Evolutionary conservation across 495 filamentous ascomycete genomes (phyloP), one percentile per base, ranked within the genome.

Genomic region (Recurvomyces mirabilis): DNA sequence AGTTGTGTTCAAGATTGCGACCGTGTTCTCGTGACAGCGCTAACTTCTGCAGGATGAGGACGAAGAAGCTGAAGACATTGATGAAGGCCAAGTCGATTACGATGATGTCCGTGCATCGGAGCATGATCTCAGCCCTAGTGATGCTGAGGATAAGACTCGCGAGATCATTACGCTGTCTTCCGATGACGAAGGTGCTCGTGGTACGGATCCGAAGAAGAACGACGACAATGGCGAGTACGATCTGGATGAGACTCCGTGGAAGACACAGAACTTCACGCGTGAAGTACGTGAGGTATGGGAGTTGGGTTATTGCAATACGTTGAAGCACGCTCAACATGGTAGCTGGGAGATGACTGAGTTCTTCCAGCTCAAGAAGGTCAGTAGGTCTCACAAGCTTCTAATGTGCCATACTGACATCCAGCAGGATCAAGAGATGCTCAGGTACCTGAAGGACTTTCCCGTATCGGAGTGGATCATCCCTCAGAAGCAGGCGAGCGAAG

Each of bases 401-500:
- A 5, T 21, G 11, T 43, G 3, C 25, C 9, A 15, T 38, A 17
- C 38, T 41, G 30, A 49, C 26, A 20, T 3, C 14, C n/a, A 7
- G 7, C 17, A 47, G 29, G 45, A 47, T 15, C 36, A 43, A 11
- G 46, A 49, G 19, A 49, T 49, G 38, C 19, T 49, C 13, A 4
- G 38, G 11, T 54, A 54, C 28, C 3, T 54, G 11, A 15, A 50
- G 19, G 51, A 50, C 21, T 54, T 22, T 26, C 46, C 51, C 2
- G 14, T 50, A n/a, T 6, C 12, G 11, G 13, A 37, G 12, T 54
- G 51, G 51, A n/a, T 46, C 24, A 38, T 46, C 15, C 35, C 33
- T 12, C 30, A 17, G 15, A 20, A 39, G 35, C 18, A 34, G 14
- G 44, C 50, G 9, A 13, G 39, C 11, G 21, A 31, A 13, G 45